Evolutionary conservation across 495 filamentous ascomycete species (phyloP).

Genomic region (Xylaria cubensis): DNA sequence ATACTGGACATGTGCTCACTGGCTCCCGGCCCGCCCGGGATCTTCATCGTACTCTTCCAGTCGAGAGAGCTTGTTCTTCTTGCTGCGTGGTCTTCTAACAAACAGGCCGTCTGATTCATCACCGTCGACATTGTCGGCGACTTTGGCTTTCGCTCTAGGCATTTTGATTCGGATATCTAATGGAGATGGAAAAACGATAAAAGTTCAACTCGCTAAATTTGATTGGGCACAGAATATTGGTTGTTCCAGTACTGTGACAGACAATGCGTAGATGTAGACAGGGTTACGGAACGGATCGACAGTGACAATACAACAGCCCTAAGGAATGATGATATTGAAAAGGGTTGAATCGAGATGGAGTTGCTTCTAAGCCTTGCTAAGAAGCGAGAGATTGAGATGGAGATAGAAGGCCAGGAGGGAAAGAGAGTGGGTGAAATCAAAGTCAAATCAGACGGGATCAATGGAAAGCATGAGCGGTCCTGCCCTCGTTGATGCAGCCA

Average conservation of each 20-base stretch:
- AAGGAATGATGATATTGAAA: not conserved
- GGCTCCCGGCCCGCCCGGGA: conserved; percentile 41
- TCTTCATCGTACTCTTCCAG: conserved; percentile 49
- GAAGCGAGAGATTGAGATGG: not conserved
- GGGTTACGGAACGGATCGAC: not conserved
- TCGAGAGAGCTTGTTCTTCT: conserved; percentile 34
- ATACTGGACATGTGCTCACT: conserved; percentile 31
- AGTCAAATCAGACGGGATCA: no score
- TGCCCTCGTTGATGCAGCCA: not conserved
- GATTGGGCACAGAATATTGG: not conserved
- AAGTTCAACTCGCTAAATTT: not conserved
- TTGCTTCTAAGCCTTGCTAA: no score
- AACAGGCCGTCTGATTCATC: conserved; percentile 25
- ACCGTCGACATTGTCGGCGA: not conserved
- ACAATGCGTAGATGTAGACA: not conserved
- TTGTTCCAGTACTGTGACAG: not conserved
- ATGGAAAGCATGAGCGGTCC: not conserved
- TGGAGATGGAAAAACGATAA: not conserved
- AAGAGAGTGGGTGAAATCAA: no score
- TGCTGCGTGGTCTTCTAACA: conserved; percentile 16
- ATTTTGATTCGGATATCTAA: conserved; percentile 2
- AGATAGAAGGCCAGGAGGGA: not conserved
- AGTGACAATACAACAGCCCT: no score
- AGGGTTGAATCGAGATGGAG: not conserved
- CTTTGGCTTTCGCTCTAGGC: not conserved